phyloP scores from a whole-genome alignment of 495 filamentous ascomycete genomes.

The Talaromyces proteolyticus region DNA sequence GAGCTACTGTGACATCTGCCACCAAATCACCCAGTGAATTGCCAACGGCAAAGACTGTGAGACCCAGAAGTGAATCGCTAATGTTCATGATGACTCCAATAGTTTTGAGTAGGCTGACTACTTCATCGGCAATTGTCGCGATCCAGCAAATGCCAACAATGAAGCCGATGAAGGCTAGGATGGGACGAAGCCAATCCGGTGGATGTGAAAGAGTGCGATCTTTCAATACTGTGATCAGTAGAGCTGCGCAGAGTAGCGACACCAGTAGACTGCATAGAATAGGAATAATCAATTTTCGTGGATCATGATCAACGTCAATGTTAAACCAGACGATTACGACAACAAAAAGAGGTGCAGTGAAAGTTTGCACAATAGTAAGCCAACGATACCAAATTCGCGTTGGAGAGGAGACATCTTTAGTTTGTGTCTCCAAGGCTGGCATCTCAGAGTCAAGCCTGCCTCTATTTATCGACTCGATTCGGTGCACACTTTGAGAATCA shows the following conservation, averaged over 20 bases:
- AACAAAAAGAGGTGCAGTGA: conserved; percentile 83
- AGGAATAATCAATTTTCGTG: conserved; percentile 52
- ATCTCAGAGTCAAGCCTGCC: conserved; percentile 38
- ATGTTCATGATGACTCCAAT: conserved; percentile 90
- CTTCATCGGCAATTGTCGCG: conserved; percentile 90
- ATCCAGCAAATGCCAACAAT: conserved; percentile 92
- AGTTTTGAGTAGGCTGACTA: conserved; percentile 91
- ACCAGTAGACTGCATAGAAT: conserved; percentile 62
- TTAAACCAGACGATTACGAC: conserved; percentile 73
- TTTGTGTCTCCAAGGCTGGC: conserved; percentile 19
- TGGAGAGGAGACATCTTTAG: conserved; percentile 14
- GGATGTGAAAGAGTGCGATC: conserved; percentile 32
- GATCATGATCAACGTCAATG: conserved; percentile 42
- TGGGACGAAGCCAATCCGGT: conserved; percentile 58
- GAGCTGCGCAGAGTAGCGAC: conserved; percentile 57
- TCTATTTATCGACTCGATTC: conserved; percentile 10
- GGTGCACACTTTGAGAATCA: not conserved
- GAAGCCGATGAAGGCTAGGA: conserved; percentile 89
- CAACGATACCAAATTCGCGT: conserved; percentile 77
- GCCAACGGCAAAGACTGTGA: conserved; percentile 95
- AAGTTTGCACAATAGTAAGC: conserved; percentile 78
- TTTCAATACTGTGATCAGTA: conserved; percentile 57
- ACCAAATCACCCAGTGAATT: conserved; percentile 94
- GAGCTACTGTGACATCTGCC: conserved; percentile 88
- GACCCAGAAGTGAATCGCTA: conserved; percentile 89